These are phyloP conservation scores for Xanthoceras sorbifolium DNA, from an alignment of 345 rosid species.

Conservation along the genomic window DNA sequence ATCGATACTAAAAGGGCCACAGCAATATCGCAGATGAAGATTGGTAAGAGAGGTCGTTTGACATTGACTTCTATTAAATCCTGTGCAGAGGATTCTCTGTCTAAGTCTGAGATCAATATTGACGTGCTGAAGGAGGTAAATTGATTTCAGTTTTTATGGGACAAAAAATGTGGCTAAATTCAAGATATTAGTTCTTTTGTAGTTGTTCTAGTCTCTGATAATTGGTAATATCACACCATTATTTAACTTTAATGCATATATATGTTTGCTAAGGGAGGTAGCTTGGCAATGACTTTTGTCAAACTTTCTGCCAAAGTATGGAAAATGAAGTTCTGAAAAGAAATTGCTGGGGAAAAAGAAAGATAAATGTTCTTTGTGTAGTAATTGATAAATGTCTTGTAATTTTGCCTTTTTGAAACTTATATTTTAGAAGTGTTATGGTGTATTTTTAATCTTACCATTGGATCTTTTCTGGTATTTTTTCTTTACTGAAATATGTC, in stretches of 20 bases:
- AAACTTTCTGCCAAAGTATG: background rate
- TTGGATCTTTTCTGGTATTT: background rate
- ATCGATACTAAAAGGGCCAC: constrained; percentile 64
- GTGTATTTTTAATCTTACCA: background rate
- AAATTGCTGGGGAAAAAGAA: background rate
- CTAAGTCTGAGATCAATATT: constrained; percentile 74
- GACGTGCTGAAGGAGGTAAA: constrained; percentile 92
- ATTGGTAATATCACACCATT: background rate
- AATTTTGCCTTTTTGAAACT: background rate
- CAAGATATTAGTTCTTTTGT: background rate
- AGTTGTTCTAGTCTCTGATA: background rate
- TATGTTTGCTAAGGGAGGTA: background rate
- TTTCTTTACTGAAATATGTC: background rate
- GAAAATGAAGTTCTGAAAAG: background rate
- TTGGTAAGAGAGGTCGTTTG: constrained; percentile 75
- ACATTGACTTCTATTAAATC: constrained; percentile 63
- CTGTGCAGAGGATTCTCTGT: constrained; percentile 84
- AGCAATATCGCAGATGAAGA: constrained; percentile 70
- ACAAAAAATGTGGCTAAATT: background rate
- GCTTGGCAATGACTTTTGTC: background rate
- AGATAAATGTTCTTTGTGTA: background rate
- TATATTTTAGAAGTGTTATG: background rate
- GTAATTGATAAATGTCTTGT: background rate
- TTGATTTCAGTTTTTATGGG: constrained; percentile 8
- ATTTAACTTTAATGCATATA: background rate